Evolutionary conservation across 2,329 filamentous ascomycete species (phyloP).

Genomic region (Cryoendolithus antarcticus): DNA sequence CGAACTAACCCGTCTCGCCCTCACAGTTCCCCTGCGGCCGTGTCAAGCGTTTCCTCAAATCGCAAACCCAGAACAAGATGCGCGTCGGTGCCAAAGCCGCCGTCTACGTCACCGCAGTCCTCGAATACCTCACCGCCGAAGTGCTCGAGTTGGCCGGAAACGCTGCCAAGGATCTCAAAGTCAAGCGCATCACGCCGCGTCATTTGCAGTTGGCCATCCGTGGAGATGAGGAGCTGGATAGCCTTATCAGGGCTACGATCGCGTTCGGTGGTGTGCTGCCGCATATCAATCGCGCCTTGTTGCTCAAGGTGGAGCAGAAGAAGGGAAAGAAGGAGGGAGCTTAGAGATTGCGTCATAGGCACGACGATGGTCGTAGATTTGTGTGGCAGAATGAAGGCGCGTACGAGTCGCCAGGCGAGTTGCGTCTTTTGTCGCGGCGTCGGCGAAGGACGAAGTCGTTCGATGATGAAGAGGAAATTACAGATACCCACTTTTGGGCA

Average conservation of each 20-base stretch:
- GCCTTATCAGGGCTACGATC: constrained; percentile 92
- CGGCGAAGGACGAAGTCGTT: no score
- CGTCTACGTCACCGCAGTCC: constrained; percentile 93
- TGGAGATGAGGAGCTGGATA: constrained; percentile 96
- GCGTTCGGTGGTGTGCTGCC: constrained; percentile 96
- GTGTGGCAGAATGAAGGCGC: no score
- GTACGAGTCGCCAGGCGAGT: no score
- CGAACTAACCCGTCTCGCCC: constrained; percentile 6
- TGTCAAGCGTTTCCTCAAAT: constrained; percentile 99
- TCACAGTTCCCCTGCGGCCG: constrained; percentile 91
- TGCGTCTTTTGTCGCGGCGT: no score
- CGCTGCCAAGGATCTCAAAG: constrained; percentile 97
- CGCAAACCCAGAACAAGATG: constrained; percentile 99
- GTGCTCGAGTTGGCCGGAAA: constrained; percentile 97
- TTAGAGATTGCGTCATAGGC: constrained; percentile 9
- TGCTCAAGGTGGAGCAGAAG: constrained; percentile 95
- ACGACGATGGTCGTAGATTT: no score
- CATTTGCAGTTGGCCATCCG: constrained; percentile 96
- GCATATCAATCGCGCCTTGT: constrained; percentile 93
- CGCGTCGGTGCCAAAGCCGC: constrained; percentile 97
- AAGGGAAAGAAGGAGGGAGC: constrained; percentile 59
- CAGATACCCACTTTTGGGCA: no score
- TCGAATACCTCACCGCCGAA: constrained; percentile 96
- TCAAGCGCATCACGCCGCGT: constrained; percentile 98
- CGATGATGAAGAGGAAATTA: no score